These are phyloP conservation scores for Podila epicladia DNA, from an alignment of 192 early-diverging fungal species.

Conservation along the genomic window DNA sequence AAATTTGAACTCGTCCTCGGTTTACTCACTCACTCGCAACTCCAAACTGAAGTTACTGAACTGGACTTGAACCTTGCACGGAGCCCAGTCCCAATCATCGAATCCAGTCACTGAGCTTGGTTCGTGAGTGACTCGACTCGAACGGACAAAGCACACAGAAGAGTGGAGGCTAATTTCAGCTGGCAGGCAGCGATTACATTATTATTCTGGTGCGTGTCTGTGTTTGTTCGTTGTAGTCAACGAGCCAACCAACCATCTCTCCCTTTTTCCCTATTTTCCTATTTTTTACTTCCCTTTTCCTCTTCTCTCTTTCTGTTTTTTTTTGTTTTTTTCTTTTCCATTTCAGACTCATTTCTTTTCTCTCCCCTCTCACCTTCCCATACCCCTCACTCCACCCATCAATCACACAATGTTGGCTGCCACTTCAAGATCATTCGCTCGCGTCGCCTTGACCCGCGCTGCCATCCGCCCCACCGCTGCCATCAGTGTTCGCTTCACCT, in stretches of 20 bases:
- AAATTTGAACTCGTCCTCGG: too few species aligned
- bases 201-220: too few species aligned
- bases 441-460: slow-evolving; percentile 45
- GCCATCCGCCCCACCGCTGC: slow-evolving; percentile 45
- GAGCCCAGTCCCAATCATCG: too few species aligned
- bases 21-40: too few species aligned
- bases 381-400: background rate
- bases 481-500: slow-evolving; percentile 49
- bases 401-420: slow-evolving; percentile 43
- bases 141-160: too few species aligned
- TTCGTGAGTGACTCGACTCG: background rate
- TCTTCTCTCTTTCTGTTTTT: background rate
- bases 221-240: background rate
- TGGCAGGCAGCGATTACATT: background rate
- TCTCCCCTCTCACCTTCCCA: background rate
- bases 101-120: too few species aligned
- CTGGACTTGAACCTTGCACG: too few species aligned
- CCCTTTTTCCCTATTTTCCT: background rate
- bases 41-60: too few species aligned
- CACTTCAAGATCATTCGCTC: slow-evolving; percentile 39
- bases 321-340: background rate
- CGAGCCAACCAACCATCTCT: background rate
- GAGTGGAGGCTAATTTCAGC: background rate
- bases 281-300: background rate
- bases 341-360: slow-evolving; percentile 6